Evolutionary conservation across 345 rosid species (phyloP).

Genomic region (Eucalyptus brandiana): DNA sequence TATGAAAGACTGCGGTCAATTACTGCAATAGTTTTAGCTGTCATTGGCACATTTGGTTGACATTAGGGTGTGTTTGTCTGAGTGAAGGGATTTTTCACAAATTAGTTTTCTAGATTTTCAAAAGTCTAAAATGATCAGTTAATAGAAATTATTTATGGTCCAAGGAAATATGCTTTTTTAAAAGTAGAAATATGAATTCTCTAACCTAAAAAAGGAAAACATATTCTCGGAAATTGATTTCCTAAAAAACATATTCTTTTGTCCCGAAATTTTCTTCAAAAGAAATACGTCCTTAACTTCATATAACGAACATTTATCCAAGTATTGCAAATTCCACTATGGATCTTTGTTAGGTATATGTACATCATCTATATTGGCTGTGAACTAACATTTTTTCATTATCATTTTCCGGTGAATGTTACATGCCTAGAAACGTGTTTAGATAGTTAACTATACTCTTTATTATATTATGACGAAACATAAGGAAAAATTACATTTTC

Average conservation of each 20-base stretch:
- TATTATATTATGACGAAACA: not conserved
- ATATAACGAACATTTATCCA: not conserved
- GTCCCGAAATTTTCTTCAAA: too few relatives aligned
- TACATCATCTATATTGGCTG: not conserved
- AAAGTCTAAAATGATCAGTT: not conserved
- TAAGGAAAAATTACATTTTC: not conserved
- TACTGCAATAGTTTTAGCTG: not conserved
- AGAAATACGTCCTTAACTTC: not conserved
- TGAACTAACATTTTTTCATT: not conserved
- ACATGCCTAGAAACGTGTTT: not conserved
- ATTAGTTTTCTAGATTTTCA: not conserved
- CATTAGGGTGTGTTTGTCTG: not conserved
- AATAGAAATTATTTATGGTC: not conserved
- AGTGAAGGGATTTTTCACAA: not conserved
- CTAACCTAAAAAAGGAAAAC: not conserved
- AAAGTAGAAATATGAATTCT: not conserved
- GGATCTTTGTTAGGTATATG: not conserved
- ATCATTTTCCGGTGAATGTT: not conserved
- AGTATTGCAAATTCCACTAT: not conserved
- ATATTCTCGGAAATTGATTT: not conserved
- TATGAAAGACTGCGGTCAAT: not conserved
- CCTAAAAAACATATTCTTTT: fast-evolving
- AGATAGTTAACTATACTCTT: not conserved
- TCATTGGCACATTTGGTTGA: not conserved
- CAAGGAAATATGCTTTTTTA: not conserved